These are phyloP conservation scores for Rhamnella rubrinervis DNA, from an alignment of 331 rosid genomes.

Conservation along the genomic window DNA sequence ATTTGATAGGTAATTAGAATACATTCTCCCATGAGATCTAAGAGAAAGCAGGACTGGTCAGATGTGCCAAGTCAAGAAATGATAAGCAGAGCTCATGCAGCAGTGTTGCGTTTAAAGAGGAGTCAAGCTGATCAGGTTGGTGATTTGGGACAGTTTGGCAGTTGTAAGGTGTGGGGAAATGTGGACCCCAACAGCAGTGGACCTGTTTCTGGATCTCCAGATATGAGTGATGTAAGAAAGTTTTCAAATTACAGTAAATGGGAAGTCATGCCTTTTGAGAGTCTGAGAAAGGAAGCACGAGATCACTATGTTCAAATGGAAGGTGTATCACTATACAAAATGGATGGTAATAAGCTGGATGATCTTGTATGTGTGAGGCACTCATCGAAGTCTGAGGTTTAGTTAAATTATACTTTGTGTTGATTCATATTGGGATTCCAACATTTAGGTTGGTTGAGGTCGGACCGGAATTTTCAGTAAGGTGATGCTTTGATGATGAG, in stretches of 20 bases:
- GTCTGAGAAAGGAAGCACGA: constrained; percentile 75
- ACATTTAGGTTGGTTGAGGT: constrained; percentile 10
- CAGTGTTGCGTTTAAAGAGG: constrained; percentile 65
- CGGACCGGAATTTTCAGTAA: constrained; percentile 28
- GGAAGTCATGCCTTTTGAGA: constrained; percentile 79
- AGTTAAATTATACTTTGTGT: constrained; percentile 21
- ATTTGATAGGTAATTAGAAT: constrained; percentile 79
- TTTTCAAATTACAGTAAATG: constrained; percentile 76
- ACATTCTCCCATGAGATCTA: constrained; percentile 96
- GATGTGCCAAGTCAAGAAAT: constrained; percentile 73
- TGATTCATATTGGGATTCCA: constrained; percentile 15
- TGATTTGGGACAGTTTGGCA: constrained; percentile 79
- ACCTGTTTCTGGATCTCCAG: constrained; percentile 82
- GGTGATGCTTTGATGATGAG: constrained; percentile 17
- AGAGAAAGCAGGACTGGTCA: constrained; percentile 85
- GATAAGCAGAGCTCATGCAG: constrained; percentile 81
- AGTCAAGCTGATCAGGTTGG: constrained; percentile 33
- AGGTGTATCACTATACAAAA: constrained; percentile 80
- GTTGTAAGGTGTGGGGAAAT: constrained; percentile 87
- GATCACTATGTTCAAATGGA: constrained; percentile 74
- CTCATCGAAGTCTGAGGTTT: constrained; percentile 49
- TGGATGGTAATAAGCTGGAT: constrained; percentile 95
- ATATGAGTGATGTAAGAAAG: constrained; percentile 79
- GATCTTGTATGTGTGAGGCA: constrained; percentile 94
- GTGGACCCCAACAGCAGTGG: constrained; percentile 62